phyloP scores from a whole-genome alignment of 805 yeast species.

The Candida morakotiae region DNA sequence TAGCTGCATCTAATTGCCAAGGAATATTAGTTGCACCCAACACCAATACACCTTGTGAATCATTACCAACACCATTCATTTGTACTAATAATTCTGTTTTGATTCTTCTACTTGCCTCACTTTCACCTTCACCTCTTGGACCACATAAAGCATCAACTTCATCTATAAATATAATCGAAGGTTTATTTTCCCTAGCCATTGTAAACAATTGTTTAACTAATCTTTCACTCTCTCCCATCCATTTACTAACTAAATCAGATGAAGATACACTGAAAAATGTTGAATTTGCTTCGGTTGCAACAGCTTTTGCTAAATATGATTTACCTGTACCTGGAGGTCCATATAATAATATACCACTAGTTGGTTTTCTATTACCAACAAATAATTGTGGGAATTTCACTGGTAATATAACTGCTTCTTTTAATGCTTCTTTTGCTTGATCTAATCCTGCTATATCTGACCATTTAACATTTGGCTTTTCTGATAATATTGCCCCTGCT shows the following conservation, averaged over 20 bases:
- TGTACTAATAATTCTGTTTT: conserved; percentile 94
- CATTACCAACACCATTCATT: conserved; percentile 99
- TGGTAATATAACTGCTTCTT: conserved; percentile 95
- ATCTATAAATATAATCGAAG: conserved; percentile 93
- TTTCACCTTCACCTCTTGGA: conserved; percentile 96
- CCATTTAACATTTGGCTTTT: conserved; percentile 92
- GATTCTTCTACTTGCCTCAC: conserved; percentile 93
- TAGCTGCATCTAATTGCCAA: conserved; percentile 98
- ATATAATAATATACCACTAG: conserved; percentile 75
- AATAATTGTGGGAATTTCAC: conserved; percentile 94
- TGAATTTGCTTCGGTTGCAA: conserved; percentile 96
- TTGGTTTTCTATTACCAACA: conserved; percentile 91
- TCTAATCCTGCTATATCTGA: conserved; percentile 95
- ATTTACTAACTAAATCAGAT: conserved; percentile 90
- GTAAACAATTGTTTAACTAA: conserved; percentile 90
- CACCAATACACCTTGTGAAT: conserved; percentile 85
- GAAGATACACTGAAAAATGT: conserved; percentile 96
- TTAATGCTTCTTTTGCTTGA: conserved; percentile 90
- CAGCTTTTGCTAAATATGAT: conserved; percentile 94
- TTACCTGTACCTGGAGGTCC: conserved; percentile 95
- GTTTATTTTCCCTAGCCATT: conserved; percentile 95
- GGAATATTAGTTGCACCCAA: conserved; percentile 98
- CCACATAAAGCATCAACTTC: conserved; percentile 98
- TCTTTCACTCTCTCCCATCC: conserved; percentile 99
- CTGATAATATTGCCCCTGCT: conserved; percentile 86